Evolutionary conservation across 805 yeast genomes (phyloP), one percentile per base, ranked within the genome.

Genomic region (Candida maris): DNA sequence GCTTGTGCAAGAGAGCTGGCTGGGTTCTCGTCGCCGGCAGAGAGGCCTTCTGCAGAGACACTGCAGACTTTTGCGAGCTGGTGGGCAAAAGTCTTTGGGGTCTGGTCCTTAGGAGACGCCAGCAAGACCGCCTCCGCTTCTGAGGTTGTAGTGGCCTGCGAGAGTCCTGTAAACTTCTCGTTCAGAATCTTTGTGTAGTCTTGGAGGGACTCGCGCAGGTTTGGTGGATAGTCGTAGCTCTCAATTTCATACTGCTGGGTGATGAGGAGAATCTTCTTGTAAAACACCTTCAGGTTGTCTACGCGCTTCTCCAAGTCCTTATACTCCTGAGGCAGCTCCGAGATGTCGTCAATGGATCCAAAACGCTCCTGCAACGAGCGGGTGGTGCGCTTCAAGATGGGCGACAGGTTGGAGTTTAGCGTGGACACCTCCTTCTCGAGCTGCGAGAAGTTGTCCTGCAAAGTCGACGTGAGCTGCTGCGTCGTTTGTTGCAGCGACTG

Each of bases 201-300:
- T 32, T 66, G 65, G 17, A 77, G 67, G 30, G 84, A 76, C 48
- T 85, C 91, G 43, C 73, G 71, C 44, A 84, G 60, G 56, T 81
- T 81, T 36, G 93, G 91, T 18, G 95, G 95, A 51, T 82, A 84
- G 57, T 85, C 95, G 56, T 85, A 85, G 32, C 84, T 75, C 48
- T 81, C 83, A 43, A 81, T 76, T 51, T 75, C 86, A 54, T 77
- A 85, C 27, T 88, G 85, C 33, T 67, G 68, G 5, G 81, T 70
- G 36, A 76, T 71, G 4, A 63, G 45, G n/a, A 74, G 49, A 9
- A 73, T 51, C 51, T 70, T 69, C 47, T 67, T 77, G 62, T 81
- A 79, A 41, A 79, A 73, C 33, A 67, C 68, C 56, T 77, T 76
- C 48, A 83, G 64, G 34, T 76, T 68, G 56, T 83, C 91, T 40